A percentile compares a stretch with the other conserved stretches of the same genome.
These are phyloP conservation scores for Viridothelium virens DNA, from an alignment of 495 filamentous ascomycete species.

Conservation along the genomic window DNA sequence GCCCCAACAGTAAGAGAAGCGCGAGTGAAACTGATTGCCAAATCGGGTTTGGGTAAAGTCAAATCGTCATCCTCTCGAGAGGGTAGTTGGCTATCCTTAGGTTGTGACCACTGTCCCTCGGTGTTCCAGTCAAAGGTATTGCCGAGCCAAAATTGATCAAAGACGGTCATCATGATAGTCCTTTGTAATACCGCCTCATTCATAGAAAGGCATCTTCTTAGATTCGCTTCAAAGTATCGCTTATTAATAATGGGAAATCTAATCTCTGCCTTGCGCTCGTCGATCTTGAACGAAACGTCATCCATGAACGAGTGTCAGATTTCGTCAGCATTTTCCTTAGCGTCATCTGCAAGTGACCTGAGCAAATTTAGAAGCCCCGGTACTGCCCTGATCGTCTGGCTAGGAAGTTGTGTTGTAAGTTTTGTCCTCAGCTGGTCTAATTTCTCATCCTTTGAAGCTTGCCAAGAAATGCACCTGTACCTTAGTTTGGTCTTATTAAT, in stretches of 20 bases:
- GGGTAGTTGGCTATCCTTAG: constrained; percentile 1
- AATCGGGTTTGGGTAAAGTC: neutral
- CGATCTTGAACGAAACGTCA: neutral
- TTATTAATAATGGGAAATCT: neutral
- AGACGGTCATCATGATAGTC: constrained; percentile 11
- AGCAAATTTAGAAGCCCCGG: no score
- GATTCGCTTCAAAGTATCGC: neutral
- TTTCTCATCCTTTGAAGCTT: no score
- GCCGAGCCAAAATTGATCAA: neutral
- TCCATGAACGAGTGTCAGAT: neutral
- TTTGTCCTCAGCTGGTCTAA: no score
- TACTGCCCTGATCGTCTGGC: no score
- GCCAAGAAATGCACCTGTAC: no score
- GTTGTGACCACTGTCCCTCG: constrained; percentile 4
- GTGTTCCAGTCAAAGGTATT: neutral
- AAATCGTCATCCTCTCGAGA: neutral
- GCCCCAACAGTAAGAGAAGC: neutral
- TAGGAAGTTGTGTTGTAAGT: no score
- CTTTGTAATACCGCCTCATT: constrained; percentile 4
- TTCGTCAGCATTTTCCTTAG: neutral
- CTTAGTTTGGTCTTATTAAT: no score
- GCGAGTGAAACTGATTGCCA: constrained; percentile 5
- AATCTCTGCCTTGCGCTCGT: neutral
- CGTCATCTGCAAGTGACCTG: no score
- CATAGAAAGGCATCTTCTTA: neutral